Evolutionary conservation across 352 stramenopile species (phyloP), one percentile per base, ranked within the genome.

Genomic region (Phytophthora gonapodyides): DNA sequence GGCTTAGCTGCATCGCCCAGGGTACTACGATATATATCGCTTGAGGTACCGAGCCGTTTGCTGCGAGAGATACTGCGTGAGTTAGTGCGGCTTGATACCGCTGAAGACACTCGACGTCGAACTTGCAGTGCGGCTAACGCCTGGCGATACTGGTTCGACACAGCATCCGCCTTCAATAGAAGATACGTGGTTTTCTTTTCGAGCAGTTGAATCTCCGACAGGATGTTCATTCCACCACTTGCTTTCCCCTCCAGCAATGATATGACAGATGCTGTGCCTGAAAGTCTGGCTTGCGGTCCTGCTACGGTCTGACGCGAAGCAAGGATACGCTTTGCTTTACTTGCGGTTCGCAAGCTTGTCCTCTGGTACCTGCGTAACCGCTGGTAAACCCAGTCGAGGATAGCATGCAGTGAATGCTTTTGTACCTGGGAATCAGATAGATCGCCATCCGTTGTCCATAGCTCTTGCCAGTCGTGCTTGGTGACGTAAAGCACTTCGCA

Each of bases 401-500:
- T 88, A 7, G 80, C 57, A 46, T 88, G 63, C 4, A 84, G 46
- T 4, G 80, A 69, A 45, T 90, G 80, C 46, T 78, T 75, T 4
- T 90, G 75, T 2, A 84, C 69, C 15, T 88, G 73, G 0, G 44
- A 67, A 35, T 88, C 77, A 1, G 75, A 77, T 16, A 48, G 16
- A 40, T 80, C 75, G 5, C 67, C 63, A 11, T 63, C 52, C 1
- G 56, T 62, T 12, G 55, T 73, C 82, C 82, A 92, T 1, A 92
- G 62, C 37, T 89, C 78, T 42, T 80, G 51, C 82, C 82, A 92
- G 11, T 76, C 70, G 36, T 83, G 67, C 47, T 88, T 88, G 13
- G 77, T 74, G 15, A 92, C 75, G 43, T 89, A 70, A 11, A 92
- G 59, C 11, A 92, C 67, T 47, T 90, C 82, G 36, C 81, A 93